Percentiles rank a stretch among this genome's conserved stretches.
These are phyloP conservation scores for Phialophora chinensis DNA, from an alignment of 2,329 filamentous ascomycete genomes.

Conservation along the genomic window DNA sequence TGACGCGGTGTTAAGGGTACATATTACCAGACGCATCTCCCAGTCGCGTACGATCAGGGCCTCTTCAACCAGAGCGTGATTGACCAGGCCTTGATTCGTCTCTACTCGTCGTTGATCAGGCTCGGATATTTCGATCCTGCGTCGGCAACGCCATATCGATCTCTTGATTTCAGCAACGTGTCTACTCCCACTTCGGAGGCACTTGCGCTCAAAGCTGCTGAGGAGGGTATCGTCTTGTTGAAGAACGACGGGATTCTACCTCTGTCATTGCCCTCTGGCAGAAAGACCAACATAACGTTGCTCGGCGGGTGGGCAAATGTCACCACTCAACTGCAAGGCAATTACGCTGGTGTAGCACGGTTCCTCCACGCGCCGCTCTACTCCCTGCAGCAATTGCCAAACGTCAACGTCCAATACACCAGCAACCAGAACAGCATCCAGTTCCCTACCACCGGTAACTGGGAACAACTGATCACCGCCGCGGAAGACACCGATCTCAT, in stretches of 20 bases:
- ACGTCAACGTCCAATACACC: constrained; percentile 55
- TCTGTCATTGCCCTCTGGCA: constrained; percentile 45
- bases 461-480: constrained; percentile 45
- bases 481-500: constrained; percentile 48
- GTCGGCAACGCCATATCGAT: constrained; percentile 54
- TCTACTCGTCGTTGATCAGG: constrained; percentile 57
- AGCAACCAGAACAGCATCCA: constrained; percentile 39
- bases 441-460: constrained; percentile 43
- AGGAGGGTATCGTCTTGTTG: constrained; percentile 56
- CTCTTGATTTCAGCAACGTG: constrained; percentile 62
- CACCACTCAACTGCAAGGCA: constrained; percentile 63
- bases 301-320: constrained; percentile 66
- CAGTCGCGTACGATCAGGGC: constrained; percentile 51
- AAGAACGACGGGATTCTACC: constrained; percentile 61
- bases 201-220: constrained; percentile 61
- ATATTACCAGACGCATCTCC: constrained; percentile 55
- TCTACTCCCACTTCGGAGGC: constrained; percentile 59
- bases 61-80: constrained; percentile 55
- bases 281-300: constrained; percentile 56
- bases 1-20: constrained; percentile 46
- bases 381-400: constrained; percentile 55
- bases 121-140: constrained; percentile 61
- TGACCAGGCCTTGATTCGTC: constrained; percentile 54
- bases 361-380: constrained; percentile 62
- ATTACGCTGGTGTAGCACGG: constrained; percentile 63